Base-by-base conservation (phyloP, 140 eudicot species). In the Flaveria floridana region DNA sequence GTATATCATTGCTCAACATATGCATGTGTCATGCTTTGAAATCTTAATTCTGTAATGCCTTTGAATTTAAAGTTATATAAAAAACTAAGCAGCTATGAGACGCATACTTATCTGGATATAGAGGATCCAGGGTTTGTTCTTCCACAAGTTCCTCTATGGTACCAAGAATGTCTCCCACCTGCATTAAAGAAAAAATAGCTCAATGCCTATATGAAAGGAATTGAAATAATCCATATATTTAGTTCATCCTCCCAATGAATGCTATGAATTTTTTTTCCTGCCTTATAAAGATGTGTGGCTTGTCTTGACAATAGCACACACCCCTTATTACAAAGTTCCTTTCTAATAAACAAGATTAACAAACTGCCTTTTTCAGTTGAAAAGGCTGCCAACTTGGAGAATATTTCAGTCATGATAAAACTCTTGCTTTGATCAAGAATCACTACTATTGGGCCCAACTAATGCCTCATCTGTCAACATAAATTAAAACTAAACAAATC, bases 81-180 rank as follows among this genome's bases (percentile, higher is more conserved):
- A 5, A 34, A 30, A 15, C n/a, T 50, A 39, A 56, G 20, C 37
- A 37, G 39, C 18, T 48, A 72, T 0, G 7, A 78, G 79, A 76
- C 48, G 72, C 92, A 55, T 91, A 88, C 97, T 86, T 82, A 68
- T 84, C 75, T 7, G 86, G 80, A 76, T 47, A 76, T 47, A 91
- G 66, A 48, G 86, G 91, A 79, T 89, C 94, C 79, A 91, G 62
- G 63, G 80, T 82, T 78, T 82, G 91, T 73, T 89, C 95, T 81
- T 91, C 97, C 76, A 87, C 89, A 82, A 87, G 85, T 78, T 89
- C 86, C 84, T 91, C 97, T 58, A 91, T 86, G 3, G 76, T 85
- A 78, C 87, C 90, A 78, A 91, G 92, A 84, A 78, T 44, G 62
- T 74, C 76, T 19, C 91, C 95, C 69, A 80, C 90, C 97, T 91